Evolutionary conservation across 2,329 filamentous ascomycete genomes (phyloP).

Genomic region (Penicillium griseofulvum): DNA sequence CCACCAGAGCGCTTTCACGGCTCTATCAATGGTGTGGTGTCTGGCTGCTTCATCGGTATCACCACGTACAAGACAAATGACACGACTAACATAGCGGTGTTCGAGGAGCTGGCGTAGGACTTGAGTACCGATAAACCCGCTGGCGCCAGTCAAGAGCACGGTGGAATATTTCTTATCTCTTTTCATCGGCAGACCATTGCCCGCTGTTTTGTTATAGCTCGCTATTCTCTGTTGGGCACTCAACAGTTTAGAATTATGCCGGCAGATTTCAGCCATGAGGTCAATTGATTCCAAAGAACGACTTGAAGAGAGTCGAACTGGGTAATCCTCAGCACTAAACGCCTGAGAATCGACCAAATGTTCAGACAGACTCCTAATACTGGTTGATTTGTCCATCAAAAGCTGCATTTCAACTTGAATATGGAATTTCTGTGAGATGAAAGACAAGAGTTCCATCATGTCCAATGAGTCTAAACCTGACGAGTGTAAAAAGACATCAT

Average conservation of each 20-base stretch:
- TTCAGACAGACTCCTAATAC: neutral
- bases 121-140: slow-evolving; percentile 23
- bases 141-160: slow-evolving; percentile 23
- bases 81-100: slow-evolving; percentile 5
- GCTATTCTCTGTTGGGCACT: neutral
- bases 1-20: slow-evolving; percentile 22
- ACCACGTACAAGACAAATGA: slow-evolving; percentile 19
- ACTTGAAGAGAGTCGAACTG: neutral
- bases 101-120: slow-evolving; percentile 20
- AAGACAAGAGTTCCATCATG: neutral
- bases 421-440: neutral
- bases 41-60: neutral
- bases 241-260: no score
- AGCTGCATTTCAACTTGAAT: neutral
- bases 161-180: neutral
- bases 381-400: neutral
- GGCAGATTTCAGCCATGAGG: neutral
- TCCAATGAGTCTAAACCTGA: neutral
- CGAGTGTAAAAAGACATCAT: neutral
- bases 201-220: neutral
- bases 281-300: neutral
- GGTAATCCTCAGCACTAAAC: neutral
- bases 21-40: neutral
- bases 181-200: neutral
- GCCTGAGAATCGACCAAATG: neutral